These are phyloP conservation scores for Xylariaceae sp. DNA, from an alignment of 2,329 filamentous ascomycete genomes.

Conservation along the genomic window DNA sequence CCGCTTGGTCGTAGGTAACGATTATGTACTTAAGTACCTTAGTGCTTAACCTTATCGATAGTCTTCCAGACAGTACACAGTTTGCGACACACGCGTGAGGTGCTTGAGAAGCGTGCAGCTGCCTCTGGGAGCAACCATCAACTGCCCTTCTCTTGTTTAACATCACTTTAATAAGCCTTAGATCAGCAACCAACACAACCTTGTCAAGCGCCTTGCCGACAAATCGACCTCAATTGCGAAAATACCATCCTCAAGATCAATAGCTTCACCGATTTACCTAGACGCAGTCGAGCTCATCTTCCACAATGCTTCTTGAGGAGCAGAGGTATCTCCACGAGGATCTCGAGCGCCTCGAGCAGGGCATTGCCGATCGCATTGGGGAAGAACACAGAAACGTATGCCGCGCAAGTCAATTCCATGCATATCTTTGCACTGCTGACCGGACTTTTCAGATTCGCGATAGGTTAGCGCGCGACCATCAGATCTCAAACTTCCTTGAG, in stretches of 20 bases:
- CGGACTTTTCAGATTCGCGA: slow-evolving; percentile 67
- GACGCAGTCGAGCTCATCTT: neutral
- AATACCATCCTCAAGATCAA: neutral
- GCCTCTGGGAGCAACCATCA: too few relatives aligned
- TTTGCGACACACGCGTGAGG: too few relatives aligned
- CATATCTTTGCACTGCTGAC: slow-evolving; percentile 17
- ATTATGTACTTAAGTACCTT: too few relatives aligned
- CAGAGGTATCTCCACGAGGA: slow-evolving; percentile 94
- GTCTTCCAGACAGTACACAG: too few relatives aligned
- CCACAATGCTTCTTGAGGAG: slow-evolving; percentile 79
- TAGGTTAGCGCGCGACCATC: slow-evolving; percentile 84
- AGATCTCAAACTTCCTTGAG: slow-evolving; percentile 79
- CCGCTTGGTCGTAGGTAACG: too few relatives aligned
- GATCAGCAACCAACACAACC: too few relatives aligned
- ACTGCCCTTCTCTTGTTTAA: too few relatives aligned
- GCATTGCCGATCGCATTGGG: slow-evolving; percentile 79
- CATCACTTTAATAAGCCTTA: too few relatives aligned
- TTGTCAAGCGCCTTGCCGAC: too few relatives aligned
- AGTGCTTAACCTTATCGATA: too few relatives aligned
- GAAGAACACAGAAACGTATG: slow-evolving; percentile 86
- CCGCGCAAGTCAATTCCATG: slow-evolving; percentile 15
- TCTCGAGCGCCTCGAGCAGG: slow-evolving; percentile 91
- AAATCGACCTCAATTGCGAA: too few relatives aligned
- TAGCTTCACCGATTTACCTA: neutral
- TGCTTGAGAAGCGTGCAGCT: too few relatives aligned